Percentiles rank a stretch among this genome's conserved stretches.
phyloP scores from a whole-genome alignment of 2,329 filamentous ascomycete species.

The Ceratocystis destructans region DNA sequence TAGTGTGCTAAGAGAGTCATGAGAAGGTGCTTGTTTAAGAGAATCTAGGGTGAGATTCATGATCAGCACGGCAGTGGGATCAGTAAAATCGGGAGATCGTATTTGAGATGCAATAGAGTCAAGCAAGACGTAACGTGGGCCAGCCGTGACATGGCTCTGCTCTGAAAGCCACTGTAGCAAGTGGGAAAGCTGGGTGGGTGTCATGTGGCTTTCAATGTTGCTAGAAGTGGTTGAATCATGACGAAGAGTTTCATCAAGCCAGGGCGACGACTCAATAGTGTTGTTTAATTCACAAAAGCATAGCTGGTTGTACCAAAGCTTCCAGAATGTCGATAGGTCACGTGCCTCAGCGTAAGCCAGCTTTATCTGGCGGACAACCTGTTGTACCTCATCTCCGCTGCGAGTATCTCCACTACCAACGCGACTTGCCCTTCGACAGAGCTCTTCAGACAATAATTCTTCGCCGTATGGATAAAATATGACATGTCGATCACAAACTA shows the following conservation, averaged over 20 bases:
- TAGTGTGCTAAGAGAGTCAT: constrained; percentile 26
- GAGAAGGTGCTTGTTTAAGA: constrained; percentile 23
- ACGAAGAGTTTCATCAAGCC: constrained; percentile 22
- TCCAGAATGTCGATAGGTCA: constrained; percentile 35
- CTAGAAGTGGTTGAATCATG: constrained; percentile 15
- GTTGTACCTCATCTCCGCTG: constrained; percentile 22
- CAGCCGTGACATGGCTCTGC: constrained; percentile 25
- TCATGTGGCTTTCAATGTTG: constrained; percentile 32
- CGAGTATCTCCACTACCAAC: constrained; percentile 18
- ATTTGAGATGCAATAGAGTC: constrained; percentile 33
- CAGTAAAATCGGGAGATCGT: constrained; percentile 30
- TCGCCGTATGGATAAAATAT: constrained; percentile 30
- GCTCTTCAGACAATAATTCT: constrained; percentile 30
- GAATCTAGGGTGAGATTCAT: constrained; percentile 27
- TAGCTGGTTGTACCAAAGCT: constrained; percentile 34
- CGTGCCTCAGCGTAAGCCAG: constrained; percentile 33
- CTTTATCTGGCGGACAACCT: constrained; percentile 26
- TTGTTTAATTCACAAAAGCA: constrained; percentile 26
- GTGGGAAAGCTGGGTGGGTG: constrained; percentile 31
- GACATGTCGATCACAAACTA: constrained; percentile 35
- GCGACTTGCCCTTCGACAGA: constrained; percentile 26
- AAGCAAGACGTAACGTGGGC: constrained; percentile 31
- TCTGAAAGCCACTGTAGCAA: constrained; percentile 32
- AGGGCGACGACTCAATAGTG: constrained; percentile 25
- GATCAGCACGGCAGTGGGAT: constrained; percentile 30